Evolutionary conservation across 2,329 filamentous ascomycete genomes (phyloP), one percentile per base, ranked within the genome.

Genomic region (Microsporum ferrugineum): DNA sequence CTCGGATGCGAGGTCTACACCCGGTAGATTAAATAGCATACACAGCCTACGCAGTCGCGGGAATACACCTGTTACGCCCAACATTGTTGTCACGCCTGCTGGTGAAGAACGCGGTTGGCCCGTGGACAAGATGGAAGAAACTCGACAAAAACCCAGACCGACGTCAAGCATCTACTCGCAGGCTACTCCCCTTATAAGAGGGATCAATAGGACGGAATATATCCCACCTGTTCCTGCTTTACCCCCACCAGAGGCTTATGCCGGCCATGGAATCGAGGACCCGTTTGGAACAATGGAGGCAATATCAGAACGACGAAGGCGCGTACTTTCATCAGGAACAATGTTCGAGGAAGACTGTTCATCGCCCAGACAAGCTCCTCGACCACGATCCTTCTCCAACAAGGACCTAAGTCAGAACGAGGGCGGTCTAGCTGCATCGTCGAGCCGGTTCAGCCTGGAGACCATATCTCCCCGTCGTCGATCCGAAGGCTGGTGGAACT

Each of bases 401-500:
- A 47, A 47, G 3, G 49, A 53, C 12, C 27, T 10, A n/a, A 29
- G 31, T 10, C 49, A 33, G 61, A 49, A 41, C 62, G 67, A 43
- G 60, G 62, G 27, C 63, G 68, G 27, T 67, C 70, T 8, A 65
- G 64, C 57, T 73, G 70, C 17, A 31, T 38, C 38, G n/a, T 29
- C 55, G 5, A 57, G n/a, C 33, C 38, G 67, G 5, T 66, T 71
- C 3, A 74, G 71, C 43, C 68, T 75, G 23, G 73, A 74, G 57
- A 73, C 73, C 3, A 66, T 73, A 27, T 62, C 68, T 3, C 72
- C 68, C 45, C 70, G 74, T 55, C 77, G 71, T 34, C 68, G 73
- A 31, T 79, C 78, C 0, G 75, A 78, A 61, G 78, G 78, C 17
- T 80, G 78, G 78, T 80, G 78, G 78, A 79, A 74, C 33, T 71